Base-by-base conservation (phyloP, 345 rosid genomes). In the Salix koriyanagi region DNA sequence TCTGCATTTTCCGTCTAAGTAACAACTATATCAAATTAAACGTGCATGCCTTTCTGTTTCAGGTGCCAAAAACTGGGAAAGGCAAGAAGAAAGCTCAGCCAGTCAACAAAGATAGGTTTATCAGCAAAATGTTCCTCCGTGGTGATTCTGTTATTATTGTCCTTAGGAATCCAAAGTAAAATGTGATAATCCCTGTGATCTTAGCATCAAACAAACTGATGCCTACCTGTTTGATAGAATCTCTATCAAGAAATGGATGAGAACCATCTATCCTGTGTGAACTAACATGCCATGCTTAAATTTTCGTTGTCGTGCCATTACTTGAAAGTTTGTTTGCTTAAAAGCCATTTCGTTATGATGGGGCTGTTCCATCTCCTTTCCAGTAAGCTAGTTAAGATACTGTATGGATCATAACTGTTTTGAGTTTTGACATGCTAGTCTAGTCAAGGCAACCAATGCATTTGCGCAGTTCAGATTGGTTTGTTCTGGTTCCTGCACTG, bases 81-180 rank as follows among this genome's bases (percentile, higher is more conserved):
- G 99, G 99, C 79, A 96, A 94, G 98, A 96, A 92, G 82, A 96
- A 96, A 77, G 97, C 99, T 0, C 90, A 87, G 67, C 97, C 97
- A 0, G 92, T 96, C 16, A 96, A 94, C 89, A 92, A 90, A 79
- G 99, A 96, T 73, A 84, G 98, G 60, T 96, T 94, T 89, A 96
- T 96, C 74, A 92, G 97, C 80, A 94, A 96, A 86, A 94, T 96
- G 99, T 96, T 96, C 73, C 96, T 96, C 7, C 91, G 99, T 2
- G 99, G 98, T 8, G 99, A 96, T 82, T 96, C 99, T 8, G 99
- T 96, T 34, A 96, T 96, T 41, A 91, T 96, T 60, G 99, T 96
- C 46, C 94, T 96, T 10, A 87, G 99, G 89, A 96, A 96, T 70
- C 99, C 98, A 0, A 96, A 94, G 87, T 93, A 82, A 88, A 74